phyloP scores from a whole-genome alignment of 208 protist species.

The Crithidia expoeki region DNA sequence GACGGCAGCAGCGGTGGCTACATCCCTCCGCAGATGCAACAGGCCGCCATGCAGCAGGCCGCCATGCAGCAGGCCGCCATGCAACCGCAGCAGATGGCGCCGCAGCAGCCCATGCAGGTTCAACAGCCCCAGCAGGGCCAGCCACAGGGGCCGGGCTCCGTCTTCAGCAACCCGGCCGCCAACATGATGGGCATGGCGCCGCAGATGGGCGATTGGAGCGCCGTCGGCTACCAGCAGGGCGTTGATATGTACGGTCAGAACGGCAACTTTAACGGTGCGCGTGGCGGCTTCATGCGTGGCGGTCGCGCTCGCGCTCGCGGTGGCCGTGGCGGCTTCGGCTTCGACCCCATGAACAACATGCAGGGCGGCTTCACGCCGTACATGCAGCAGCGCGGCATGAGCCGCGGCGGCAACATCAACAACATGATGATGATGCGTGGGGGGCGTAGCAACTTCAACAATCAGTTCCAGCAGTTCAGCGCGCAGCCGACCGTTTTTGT shows the following conservation, averaged over 20 bases:
- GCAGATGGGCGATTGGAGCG: slow-evolving; percentile 32
- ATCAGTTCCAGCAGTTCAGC: slow-evolving; percentile 33
- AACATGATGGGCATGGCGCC: slow-evolving; percentile 32
- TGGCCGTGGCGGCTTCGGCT: slow-evolving; percentile 39
- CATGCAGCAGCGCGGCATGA: slow-evolving; percentile 26
- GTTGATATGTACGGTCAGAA: slow-evolving; percentile 32
- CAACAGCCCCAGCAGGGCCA: slow-evolving; percentile 23
- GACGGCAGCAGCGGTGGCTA: slow-evolving; percentile 12
- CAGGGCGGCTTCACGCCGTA: slow-evolving; percentile 24
- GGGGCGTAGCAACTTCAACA: slow-evolving; percentile 31
- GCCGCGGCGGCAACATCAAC: slow-evolving; percentile 13
- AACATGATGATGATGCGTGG: slow-evolving; percentile 41
- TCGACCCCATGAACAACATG: slow-evolving; percentile 40
- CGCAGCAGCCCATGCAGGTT: slow-evolving; percentile 21
- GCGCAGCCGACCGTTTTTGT: slow-evolving; percentile 72
- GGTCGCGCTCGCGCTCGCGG: slow-evolving; percentile 36
- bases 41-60: no score
- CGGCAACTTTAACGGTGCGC: slow-evolving; percentile 21
- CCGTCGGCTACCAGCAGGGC: slow-evolving; percentile 25
- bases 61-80: no score
- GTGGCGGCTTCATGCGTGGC: slow-evolving; percentile 34
- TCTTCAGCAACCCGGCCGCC: slow-evolving; percentile 32
- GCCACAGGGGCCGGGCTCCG: slow-evolving; percentile 9
- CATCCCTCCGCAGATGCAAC: slow-evolving; percentile 21
- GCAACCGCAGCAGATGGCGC: slow-evolving; percentile 28